Evolutionary conservation across 2,329 filamentous ascomycete species (phyloP).

Genomic region (Venturia aucupariae): DNA sequence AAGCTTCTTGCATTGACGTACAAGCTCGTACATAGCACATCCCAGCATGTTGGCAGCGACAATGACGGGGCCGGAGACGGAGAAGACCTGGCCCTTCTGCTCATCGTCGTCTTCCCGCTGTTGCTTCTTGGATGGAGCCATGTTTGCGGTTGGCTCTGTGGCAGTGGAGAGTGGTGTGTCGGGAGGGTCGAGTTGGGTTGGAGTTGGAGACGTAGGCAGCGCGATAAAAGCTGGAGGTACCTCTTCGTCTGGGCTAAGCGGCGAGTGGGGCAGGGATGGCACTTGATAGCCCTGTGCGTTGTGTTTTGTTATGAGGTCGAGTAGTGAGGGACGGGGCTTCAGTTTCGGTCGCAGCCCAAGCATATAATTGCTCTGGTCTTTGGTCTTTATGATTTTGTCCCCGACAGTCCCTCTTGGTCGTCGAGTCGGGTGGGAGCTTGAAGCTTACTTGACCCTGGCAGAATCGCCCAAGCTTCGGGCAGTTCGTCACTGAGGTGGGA

Average conservation of each 20-base stretch:
- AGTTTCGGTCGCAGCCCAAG: conserved; percentile 50
- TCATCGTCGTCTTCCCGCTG: conserved; percentile 10
- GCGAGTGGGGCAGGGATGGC: conserved; percentile 26
- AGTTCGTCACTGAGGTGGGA: background rate
- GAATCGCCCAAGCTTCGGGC: background rate
- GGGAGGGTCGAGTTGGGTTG: conserved; percentile 6
- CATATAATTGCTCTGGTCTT: conserved; percentile 27
- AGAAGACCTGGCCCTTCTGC: conserved; percentile 53
- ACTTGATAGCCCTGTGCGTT: conserved; percentile 38
- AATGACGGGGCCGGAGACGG: conserved; percentile 75
- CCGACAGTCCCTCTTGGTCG: no score
- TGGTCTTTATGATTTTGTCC: no score
- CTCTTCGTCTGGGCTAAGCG: conserved; percentile 15
- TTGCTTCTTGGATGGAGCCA: conserved; percentile 15
- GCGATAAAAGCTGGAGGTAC: conserved; percentile 19
- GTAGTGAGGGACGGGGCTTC: conserved; percentile 50
- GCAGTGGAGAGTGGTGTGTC: background rate
- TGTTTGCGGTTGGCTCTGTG: conserved; percentile 1
- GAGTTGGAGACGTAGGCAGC: conserved; percentile 11
- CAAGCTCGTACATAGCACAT: conserved; percentile 99
- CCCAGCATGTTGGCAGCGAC: conserved; percentile 97
- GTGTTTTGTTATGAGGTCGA: conserved; percentile 49
- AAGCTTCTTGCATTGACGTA: conserved; percentile 35
- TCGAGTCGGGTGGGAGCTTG: background rate
- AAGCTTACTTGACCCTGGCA: no score